Evolutionary conservation across 192 early-diverging fungal genomes (phyloP), one percentile per base, ranked within the genome.

Genomic region (Backusella macrospora): DNA sequence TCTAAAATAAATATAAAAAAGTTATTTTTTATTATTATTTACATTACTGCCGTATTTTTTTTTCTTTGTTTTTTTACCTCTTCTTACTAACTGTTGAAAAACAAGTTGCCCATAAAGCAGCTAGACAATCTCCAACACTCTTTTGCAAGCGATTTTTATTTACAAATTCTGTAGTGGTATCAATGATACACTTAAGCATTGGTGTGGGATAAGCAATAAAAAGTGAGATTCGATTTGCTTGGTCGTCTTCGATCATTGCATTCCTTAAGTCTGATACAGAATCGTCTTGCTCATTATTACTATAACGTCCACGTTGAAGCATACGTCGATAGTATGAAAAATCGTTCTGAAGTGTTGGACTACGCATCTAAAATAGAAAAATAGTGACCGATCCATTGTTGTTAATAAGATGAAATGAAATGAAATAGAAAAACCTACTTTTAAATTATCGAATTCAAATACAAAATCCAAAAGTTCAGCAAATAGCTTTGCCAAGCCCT

Each of bases 311-410:
- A 48, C 94, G 91, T 42, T 89, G 88, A 34, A 96, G 82, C 63
- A 95, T 94, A 65, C 97, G 87, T 47, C 96, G 92, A 74, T 99
- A 99, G 78, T 96, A 99, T 47, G 96, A 96, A 78, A 99, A 96
- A 74, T 99, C 97, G 81, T 99, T 99, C 80, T 99, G 97, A 72
- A 98, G 70, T 18, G 73, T 73, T 21, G 80, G 72, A 59, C 77
- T 77, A 10, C 76, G 73, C 80, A 81, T 81, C 76, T 75, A 71
- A 1, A 72, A 6, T 29, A 23, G 21, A 59, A 23, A 59, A 59
- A 23, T 13, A 39, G 42, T 68, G 45, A 42, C 13, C 39, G 15
- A 21, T 52, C 45, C 26, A 68, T 44, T 26, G n/a, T 21, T 43
- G 39, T 18, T 49, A 8, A 69, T 59, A 64, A n/a, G 44, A 2